A percentile compares a stretch with the other conserved stretches of the same genome.
Evolutionary conservation across 768 basidiomycete genomes (phyloP).

Genomic region (Leccinum uliginosum): DNA sequence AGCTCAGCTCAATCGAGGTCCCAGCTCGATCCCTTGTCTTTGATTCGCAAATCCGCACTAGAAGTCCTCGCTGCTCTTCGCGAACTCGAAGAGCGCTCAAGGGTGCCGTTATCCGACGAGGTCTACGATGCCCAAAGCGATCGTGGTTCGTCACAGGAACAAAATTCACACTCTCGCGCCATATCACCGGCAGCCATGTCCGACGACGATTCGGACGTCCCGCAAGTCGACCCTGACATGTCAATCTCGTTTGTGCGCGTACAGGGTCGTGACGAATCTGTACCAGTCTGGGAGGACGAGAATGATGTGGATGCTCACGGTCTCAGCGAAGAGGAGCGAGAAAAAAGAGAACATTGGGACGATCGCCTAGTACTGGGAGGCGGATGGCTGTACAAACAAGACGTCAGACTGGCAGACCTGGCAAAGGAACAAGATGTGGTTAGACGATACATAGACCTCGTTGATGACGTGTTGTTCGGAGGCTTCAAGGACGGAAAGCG

Average conservation of each 20-base stretch:
- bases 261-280: constrained; percentile 55
- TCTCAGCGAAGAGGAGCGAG: constrained; percentile 44
- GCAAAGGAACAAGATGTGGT: constrained; percentile 56
- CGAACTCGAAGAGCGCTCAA: constrained; percentile 71
- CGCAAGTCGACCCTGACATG: constrained; percentile 49
- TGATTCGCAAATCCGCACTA: constrained; percentile 73
- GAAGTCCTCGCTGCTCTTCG: constrained; percentile 80
- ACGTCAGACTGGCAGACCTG: constrained; percentile 51
- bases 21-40: constrained; percentile 55
- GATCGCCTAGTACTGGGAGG: constrained; percentile 74
- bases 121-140: constrained; percentile 82
- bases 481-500: constrained; percentile 45
- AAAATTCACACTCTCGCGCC: constrained; percentile 36
- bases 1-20: constrained; percentile 30
- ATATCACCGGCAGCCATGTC: constrained; percentile 42
- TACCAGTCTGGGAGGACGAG: constrained; percentile 84
- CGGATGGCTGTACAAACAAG: constrained; percentile 78
- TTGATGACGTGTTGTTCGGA: constrained; percentile 75
- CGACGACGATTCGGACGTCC: constrained; percentile 31
- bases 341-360: constrained; percentile 75
- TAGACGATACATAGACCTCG: constrained; percentile 63
- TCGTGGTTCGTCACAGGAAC: constrained; percentile 42
- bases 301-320: constrained; percentile 40
- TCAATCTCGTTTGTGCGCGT: constrained; percentile 70
- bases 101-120: constrained; percentile 74